Base-by-base conservation (phyloP, 495 filamentous ascomycete species). In the Aspergillus egyptiacus region DNA sequence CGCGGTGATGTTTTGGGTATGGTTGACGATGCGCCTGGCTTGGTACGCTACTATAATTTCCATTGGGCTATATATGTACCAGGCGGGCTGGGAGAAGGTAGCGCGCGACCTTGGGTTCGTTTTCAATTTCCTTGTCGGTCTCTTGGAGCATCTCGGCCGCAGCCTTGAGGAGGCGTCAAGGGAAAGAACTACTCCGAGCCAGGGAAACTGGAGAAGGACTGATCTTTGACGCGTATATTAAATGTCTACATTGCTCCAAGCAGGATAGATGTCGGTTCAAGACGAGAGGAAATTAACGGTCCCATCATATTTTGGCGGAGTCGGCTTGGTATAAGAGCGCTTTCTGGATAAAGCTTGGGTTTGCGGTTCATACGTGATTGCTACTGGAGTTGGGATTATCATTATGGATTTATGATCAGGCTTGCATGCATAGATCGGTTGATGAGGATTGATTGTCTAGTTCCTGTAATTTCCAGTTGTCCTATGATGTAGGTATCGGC, bases 1-100 rank as follows among this genome's bases (percentile, higher is more conserved):
- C 28, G 64, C 86, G 2, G 66, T 94, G 44, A 71, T 89, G 59
- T 91, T 79, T 63, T 89, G 87, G 80, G 73, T 86, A n/a, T 60
- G 70, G 32, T 58, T 91, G 37, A 73, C 69, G 5, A 58, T 85
- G 46, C 61, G 74, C 23, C 14, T 88, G 34, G 48, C 76, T 0
- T 77, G 87, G 38, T 93, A 80, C 78, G 74, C 66, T 0, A 52
- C 59, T 2, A 24, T 89, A 10, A 64, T 72, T 14, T 67, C 68
- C 0, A 3, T 79, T 1, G 74, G 66, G 0, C 64, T 74, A 28
- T 78, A 77, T 48, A 69, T 87, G 10, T 91, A 77, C 63, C 73
- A 73, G 46, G 65, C 81, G 10, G 89, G 88, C 0, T 40, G 81
- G 47, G 85, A 82, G 61, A 72, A 75, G 39, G 79, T 78, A 5